Evolutionary conservation across 768 basidiomycete genomes (phyloP), one percentile per base, ranked within the genome.

Genomic region (Tulasnella sp.): DNA sequence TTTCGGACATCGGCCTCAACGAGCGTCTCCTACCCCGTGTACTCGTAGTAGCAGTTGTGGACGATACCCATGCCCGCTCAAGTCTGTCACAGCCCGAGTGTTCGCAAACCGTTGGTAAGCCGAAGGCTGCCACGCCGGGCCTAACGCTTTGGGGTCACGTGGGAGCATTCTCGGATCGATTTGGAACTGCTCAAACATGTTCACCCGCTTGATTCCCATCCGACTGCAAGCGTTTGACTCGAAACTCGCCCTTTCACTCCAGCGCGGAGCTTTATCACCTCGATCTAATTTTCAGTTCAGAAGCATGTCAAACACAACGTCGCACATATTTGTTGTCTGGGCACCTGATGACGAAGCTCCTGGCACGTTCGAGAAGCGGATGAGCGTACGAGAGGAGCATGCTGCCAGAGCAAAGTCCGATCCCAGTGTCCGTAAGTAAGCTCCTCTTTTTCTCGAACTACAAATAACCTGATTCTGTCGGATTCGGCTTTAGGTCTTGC

Each of bases 281-380:
- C 58, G 58, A 9, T 15, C 31, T 31, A 34, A 34, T 4, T 25
- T 34, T 34, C 58, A 64, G 12, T 29, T 64, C 58, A 64, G 58
- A 34, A 25, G 29, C 58, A 64, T 64, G 58, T 64, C 58, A 64
- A 64, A 25, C 29, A 34, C 58, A 15, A 64, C 58, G 29, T 64
- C 58, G 29, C 71, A 79, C 37, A 58, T 54, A 5, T 90, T 89
- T 81, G 79, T 90, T 74, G 88, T 92, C 39, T 91, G 88, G 79
- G 89, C 90, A 1, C 91, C 90, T 2, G 91, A 92, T 80, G 87
- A 86, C 79, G 87, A 87, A 19, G 89, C 90, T 73, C 84, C 85
- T 67, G 90, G 86, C 3, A 87, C 89, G 4, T 85, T 88, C 68
- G 85, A 85, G 25, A 85, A 86, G 25, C 85, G 91, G 40, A 83